phyloP scores from a whole-genome alignment of 164 flowering plant genomes.

The Brasenia schreberi region DNA sequence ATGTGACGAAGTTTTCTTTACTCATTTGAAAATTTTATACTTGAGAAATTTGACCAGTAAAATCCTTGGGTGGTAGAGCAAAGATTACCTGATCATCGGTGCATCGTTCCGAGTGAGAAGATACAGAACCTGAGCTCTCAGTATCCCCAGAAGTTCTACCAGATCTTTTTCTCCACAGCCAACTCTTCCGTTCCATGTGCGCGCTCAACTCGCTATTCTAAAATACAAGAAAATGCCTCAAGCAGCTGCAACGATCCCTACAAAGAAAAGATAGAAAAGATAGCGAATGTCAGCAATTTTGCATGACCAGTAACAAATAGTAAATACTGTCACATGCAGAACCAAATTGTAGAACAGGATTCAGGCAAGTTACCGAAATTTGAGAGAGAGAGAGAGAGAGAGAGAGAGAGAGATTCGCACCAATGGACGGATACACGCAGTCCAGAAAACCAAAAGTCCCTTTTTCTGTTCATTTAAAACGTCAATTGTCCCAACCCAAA shows the following conservation, averaged over 20 bases:
- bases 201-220: conserved; percentile 4
- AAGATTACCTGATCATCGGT: conserved; percentile 42
- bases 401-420: too few relatives aligned
- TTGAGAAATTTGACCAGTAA: neutral
- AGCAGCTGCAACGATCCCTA: neutral
- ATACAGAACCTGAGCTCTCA: conserved; percentile 43
- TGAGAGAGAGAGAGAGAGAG: too few relatives aligned
- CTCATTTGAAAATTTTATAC: too few relatives aligned
- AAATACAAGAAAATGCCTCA: conserved; percentile 16
- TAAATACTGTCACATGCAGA: neutral
- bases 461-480: too few relatives aligned
- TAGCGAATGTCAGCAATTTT: neutral
- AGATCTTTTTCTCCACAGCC: conserved; percentile 46
- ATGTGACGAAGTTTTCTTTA: too few relatives aligned
- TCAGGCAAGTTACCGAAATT: too few relatives aligned
- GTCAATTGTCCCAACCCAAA: neutral
- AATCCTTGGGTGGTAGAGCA: neutral
- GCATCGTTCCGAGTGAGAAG: conserved; percentile 45
- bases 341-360: neutral
- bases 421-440: too few relatives aligned
- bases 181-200: conserved; percentile 38
- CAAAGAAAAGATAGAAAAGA: neutral
- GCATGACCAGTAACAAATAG: neutral
- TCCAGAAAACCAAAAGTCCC: too few relatives aligned
- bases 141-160: conserved; percentile 48